A percentile compares a stretch with the other conserved stretches of the same genome.
These are phyloP conservation scores for Scleroderma citrinum DNA, from an alignment of 768 basidiomycete genomes.

Conservation along the genomic window DNA sequence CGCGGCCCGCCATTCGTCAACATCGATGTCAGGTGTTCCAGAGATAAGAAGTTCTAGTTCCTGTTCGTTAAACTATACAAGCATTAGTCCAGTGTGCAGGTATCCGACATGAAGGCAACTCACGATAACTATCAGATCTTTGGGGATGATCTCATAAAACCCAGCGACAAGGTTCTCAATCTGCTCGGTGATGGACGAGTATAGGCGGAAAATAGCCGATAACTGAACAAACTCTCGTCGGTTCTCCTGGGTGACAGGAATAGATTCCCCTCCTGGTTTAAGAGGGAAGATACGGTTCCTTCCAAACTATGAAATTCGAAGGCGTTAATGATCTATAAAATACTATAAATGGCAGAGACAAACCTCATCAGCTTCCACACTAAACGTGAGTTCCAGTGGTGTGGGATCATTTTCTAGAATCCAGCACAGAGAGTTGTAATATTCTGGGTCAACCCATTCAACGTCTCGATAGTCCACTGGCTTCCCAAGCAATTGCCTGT, in stretches of 20 bases:
- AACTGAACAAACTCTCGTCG: constrained; percentile 94
- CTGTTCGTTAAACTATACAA: constrained; percentile 80
- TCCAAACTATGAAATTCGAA: constrained; percentile 59
- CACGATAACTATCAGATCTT: constrained; percentile 90
- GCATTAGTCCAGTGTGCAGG: constrained; percentile 6
- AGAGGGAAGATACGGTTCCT: constrained; percentile 82
- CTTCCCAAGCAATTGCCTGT: constrained; percentile 90
- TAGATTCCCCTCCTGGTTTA: constrained; percentile 76
- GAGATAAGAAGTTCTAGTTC: constrained; percentile 92
- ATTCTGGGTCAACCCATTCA: constrained; percentile 97
- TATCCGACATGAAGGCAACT: constrained; percentile 26
- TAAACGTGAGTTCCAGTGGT: constrained; percentile 83
- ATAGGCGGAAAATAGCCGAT: constrained; percentile 89
- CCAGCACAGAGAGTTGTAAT: constrained; percentile 97
- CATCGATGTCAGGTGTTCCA: constrained; percentile 97
- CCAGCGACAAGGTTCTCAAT: constrained; percentile 85
- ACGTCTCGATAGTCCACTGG: constrained; percentile 94
- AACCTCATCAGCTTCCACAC: constrained; percentile 92
- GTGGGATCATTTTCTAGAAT: constrained; percentile 95
- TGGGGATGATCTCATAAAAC: constrained; percentile 97
- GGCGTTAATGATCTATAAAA: not conserved
- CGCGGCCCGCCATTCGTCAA: constrained; percentile 93
- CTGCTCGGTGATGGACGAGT: constrained; percentile 93
- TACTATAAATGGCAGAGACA: constrained; percentile 3
- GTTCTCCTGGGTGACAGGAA: constrained; percentile 94